Evolutionary conservation across 495 filamentous ascomycete species (phyloP), one percentile per base, ranked within the genome.

Genomic region (Clavariopsis aquatica): DNA sequence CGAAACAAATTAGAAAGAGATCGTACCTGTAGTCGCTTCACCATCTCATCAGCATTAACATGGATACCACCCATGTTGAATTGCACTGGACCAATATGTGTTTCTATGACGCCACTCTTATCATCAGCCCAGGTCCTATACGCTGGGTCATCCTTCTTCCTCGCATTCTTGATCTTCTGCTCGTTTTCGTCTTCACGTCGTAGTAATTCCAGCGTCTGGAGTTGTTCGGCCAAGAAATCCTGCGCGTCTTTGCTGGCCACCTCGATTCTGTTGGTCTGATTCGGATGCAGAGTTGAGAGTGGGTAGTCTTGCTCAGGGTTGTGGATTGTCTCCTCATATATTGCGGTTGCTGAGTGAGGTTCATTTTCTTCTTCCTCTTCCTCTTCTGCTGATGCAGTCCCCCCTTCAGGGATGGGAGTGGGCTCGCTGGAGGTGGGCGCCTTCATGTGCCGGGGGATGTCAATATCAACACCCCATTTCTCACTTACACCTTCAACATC

Each of bases 51-150:
- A 9, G 92, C 92, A 77, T 98, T 92, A 9, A 97, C 91, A 72
- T 97, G 93, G 58, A 98, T 96, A 59, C 93, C 93, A 22, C 93
- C 93, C 83, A 96, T 91, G 71, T 98, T 98, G 76, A 96, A 96
- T 69, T 97, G 92, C 62, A 96, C 92, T 2, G 93, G 93, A 0
- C 93, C 93, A 63, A 96, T 96, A 66, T 96, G 91, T 31, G 74
- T 74, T 46, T 74, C 72, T 19, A 72, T 62, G 20, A 69, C 73
- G 26, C 72, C 71, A 52, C 55, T 69, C 19, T 29, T 57, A 38
- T 60, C 60, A 7, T 69, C 66, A 17, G 59, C 15, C 20, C 24
- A 62, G 17, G 52, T 59, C 46, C 62, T 60, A 23, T 66, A 66
- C 20, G 49, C 38, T n/a, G 58, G 31, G 24, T 57, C 60, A 13